phyloP scores from a whole-genome alignment of 345 rosid species.

The Eucalyptus marginata region DNA sequence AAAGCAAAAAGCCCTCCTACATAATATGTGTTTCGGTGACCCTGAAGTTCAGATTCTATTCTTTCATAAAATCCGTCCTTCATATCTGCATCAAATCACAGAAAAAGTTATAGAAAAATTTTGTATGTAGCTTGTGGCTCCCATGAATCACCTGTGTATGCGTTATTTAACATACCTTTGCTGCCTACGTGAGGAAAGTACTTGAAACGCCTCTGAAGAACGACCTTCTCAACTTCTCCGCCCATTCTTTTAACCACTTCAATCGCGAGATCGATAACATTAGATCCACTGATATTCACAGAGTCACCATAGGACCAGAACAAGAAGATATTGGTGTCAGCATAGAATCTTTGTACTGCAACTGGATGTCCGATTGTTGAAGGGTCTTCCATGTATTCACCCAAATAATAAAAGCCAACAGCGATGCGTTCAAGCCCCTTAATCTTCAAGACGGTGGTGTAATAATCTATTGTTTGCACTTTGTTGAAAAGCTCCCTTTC shows the following conservation, averaged over 20 bases:
- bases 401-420: slow-evolving; percentile 50
- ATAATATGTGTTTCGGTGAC: slow-evolving; percentile 39
- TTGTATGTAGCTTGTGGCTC: background rate
- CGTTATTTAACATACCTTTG: slow-evolving; percentile 28
- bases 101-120: background rate
- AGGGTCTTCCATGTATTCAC: slow-evolving; percentile 58
- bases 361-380: slow-evolving; percentile 51
- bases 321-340: slow-evolving; percentile 49
- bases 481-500: slow-evolving; percentile 45
- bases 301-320: slow-evolving; percentile 66
- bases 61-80: slow-evolving; percentile 50
- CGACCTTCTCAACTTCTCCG: slow-evolving; percentile 29
- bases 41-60: slow-evolving; percentile 57
- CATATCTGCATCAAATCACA: slow-evolving; percentile 29
- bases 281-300: slow-evolving; percentile 23
- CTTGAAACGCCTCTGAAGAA: slow-evolving; percentile 45
- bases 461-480: slow-evolving; percentile 56
- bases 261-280: slow-evolving; percentile 26
- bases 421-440: slow-evolving; percentile 44
- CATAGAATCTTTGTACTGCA: slow-evolving; percentile 60
- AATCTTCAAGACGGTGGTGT: slow-evolving; percentile 47
- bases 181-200: slow-evolving; percentile 56
- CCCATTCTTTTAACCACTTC: slow-evolving; percentile 28
- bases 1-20: slow-evolving; percentile 64
- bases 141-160: background rate